Evolutionary conservation across 2,329 filamentous ascomycete genomes (phyloP), one percentile per base, ranked within the genome.

Genomic region (Alternaria sp.): DNA sequence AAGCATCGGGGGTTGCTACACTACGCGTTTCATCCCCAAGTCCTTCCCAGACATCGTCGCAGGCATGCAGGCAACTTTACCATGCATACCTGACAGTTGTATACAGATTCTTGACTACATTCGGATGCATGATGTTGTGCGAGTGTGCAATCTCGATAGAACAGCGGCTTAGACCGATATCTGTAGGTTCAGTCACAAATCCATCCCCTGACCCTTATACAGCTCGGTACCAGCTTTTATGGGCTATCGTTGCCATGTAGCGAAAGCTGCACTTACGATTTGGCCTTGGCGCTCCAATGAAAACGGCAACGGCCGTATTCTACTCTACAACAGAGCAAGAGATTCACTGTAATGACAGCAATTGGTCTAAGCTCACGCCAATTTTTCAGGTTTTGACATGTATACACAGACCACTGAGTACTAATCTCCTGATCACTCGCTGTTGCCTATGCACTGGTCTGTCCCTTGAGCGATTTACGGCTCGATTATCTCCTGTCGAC

Each of bases 1-100:
- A n/a, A 26, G 59, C 30, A 30, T 61, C 43, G 55, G 64, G 51
- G 47, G 62, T 58, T 69, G 67, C 50, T 65, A 63, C 71, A 62
- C 43, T 61, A 45, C 57, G 43, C 30, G 71, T 73, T 73, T 73
- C 71, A 72, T 63, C 51, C 53, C 61, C 47, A 49, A 43, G 40
- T n/a, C 45, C 9, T 13, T 23, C 5, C 59, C 32, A 62, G 59
- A 62, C 60, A 40, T 32, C 19, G 44, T 47, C 36, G 2, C 21
- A 51, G 25, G 12, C 26, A 21, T 28, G 2, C 10, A 51, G 21
- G 12, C 26, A 26, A 43, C 6, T 5, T 23, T 25, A 7, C 25
- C 17, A 17, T 3, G 17, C 45, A 19, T 40, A 1, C 21, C 11
- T 21, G n/a, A 23, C 8, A 21, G 17, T 7, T 13, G 15, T 28